A percentile compares a stretch with the other conserved stretches of the same genome.
Evolutionary conservation across 768 basidiomycete species (phyloP).

Genomic region (Cystobasidium tubakii): DNA sequence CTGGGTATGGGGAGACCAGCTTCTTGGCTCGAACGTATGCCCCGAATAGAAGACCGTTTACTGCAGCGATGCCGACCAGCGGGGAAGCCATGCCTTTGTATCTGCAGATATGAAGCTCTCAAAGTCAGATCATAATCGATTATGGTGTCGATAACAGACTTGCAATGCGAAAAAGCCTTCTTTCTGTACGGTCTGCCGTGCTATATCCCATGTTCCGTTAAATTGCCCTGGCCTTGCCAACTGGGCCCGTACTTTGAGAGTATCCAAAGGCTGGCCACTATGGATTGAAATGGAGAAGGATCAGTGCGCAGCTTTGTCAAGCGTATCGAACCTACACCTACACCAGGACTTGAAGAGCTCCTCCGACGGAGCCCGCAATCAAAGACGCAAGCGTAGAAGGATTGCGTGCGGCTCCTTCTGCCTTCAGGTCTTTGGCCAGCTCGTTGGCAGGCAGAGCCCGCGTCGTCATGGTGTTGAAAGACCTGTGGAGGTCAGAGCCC

Average conservation of each 20-base stretch:
- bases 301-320: not conserved
- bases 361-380: conserved; percentile 55
- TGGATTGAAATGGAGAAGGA: not conserved
- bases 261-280: conserved; percentile 42
- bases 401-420: conserved; percentile 1
- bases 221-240: conserved; percentile 51
- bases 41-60: conserved; percentile 90
- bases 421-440: conserved; percentile 14
- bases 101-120: not conserved
- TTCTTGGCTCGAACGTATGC: conserved; percentile 77
- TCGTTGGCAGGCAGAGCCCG: not conserved
- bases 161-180: conserved; percentile 87
- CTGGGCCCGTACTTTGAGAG: conserved; percentile 50
- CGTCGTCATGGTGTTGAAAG: conserved; percentile 10
- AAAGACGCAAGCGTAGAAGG: conserved; percentile 29
- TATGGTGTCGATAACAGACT: not conserved
- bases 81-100: conserved; percentile 78
- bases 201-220: conserved; percentile 92
- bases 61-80: conserved; percentile 83
- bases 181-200: conserved; percentile 67
- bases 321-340: not conserved
- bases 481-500: no score
- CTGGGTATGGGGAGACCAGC: conserved; percentile 79
- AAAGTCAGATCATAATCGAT: conserved; percentile 58
- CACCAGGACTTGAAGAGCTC: conserved; percentile 88